These are phyloP conservation scores for Schizonepeta tenuifolia DNA, from an alignment of 257 asterid genomes.

Conservation along the genomic window DNA sequence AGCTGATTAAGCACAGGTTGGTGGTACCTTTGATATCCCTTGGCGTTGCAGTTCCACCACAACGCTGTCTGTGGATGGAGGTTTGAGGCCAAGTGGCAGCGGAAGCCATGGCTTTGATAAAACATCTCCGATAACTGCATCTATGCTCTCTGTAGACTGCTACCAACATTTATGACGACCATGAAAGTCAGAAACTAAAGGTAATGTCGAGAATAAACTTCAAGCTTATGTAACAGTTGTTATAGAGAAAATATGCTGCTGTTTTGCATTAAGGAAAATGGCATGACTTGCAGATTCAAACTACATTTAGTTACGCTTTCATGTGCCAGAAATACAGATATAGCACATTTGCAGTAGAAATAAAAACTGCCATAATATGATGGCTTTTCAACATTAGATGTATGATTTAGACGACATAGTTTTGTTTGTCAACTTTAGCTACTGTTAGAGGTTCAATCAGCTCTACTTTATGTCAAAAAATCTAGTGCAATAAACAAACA, in stretches of 20 bases:
- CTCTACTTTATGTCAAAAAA: not conserved
- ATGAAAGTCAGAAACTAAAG: not conserved
- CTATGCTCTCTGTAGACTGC: slow-evolving; percentile 88
- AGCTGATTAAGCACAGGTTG: slow-evolving; percentile 48
- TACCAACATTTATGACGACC: not conserved
- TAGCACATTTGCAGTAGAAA: not conserved
- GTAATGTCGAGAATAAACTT: slow-evolving; percentile 14
- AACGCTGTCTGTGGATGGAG: slow-evolving; percentile 75
- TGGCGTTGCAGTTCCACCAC: slow-evolving; percentile 77
- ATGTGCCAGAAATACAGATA: not conserved
- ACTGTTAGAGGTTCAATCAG: slow-evolving; percentile 8
- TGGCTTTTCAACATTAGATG: not conserved
- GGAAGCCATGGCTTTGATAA: slow-evolving; percentile 94
- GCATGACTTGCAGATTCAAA: slow-evolving; percentile 13
- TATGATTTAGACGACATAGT: not conserved
- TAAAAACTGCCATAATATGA: not conserved
- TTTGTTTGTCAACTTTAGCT: not conserved
- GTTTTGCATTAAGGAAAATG: not conserved
- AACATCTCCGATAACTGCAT: slow-evolving; percentile 86
- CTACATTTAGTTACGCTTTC: not conserved
- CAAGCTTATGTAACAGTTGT: not conserved
- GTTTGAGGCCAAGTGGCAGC: slow-evolving; percentile 86
- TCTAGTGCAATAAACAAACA: not conserved
- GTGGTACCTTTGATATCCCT: slow-evolving; percentile 82
- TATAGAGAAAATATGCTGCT: not conserved